Base-by-base conservation (phyloP, 2,329 filamentous ascomycete genomes). In the Fonsecaea nubica region DNA sequence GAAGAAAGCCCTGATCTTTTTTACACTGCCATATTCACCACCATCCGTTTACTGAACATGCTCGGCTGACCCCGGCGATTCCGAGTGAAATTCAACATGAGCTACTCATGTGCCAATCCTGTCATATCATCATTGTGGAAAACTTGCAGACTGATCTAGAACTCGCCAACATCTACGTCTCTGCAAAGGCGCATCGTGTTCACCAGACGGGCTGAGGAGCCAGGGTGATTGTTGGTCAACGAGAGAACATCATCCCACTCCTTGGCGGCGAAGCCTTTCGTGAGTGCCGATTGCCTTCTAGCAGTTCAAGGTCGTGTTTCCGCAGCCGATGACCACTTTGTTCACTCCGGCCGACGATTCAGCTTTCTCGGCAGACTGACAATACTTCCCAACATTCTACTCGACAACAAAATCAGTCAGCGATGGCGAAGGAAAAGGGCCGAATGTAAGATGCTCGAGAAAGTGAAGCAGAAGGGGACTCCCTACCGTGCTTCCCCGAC, bases 311-410 rank as follows among this genome's bases (percentile, higher is more conserved):
- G 54, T 63, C 21, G 38, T 32, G 53, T 25, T 32, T 33, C 63
- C 59, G 38, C 48, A 63, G 0, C 63, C 56, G 7, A 48, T 58
- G 18, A 63, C 54, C 8, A 58, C 59, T 52, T 61, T 58, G 55
- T 32, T 68, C 35, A 25, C 60, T 18, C 50, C 63, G 18, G 59
- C 66, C 7, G 54, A 63, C 4, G 66, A 68, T 15, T 65, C 52
- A 2, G 38, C 36, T 15, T 65, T 65, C 45, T 40, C 21, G 13
- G 58, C 58, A n/a, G 66, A 65, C 30, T 58, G 32, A 38, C 66
- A 65, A 33, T 65, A 60, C 54, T 52, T 55, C n/a, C 63, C 58
- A 15, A 68, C 65, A 40, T 68, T 65, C 65, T 65, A 54, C 32
- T 57, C 35, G 12, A 35, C 40, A 42, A 25, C 12, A 15, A 54